These are phyloP conservation scores for Thalassiosira exigua DNA, from an alignment of 352 stramenopile genomes.

Conservation along the genomic window DNA sequence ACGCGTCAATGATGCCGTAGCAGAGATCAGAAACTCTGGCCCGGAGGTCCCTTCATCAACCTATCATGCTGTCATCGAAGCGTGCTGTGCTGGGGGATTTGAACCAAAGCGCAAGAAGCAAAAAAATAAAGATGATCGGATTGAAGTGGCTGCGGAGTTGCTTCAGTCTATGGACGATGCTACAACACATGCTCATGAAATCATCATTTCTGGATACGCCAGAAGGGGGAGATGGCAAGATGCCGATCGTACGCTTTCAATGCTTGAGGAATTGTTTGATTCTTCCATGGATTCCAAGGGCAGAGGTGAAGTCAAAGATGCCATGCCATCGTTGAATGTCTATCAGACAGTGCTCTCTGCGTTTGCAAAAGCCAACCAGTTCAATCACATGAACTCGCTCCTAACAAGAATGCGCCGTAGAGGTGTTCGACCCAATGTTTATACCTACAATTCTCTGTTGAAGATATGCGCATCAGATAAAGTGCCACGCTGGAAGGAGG, in stretches of 20 bases:
- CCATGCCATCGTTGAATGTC: slow-evolving; percentile 44
- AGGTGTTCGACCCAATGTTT: slow-evolving; percentile 58
- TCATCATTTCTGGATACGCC: slow-evolving; percentile 62
- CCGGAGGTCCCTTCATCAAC: slow-evolving; percentile 40
- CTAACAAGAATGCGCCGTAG: slow-evolving; percentile 62
- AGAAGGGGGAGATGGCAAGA: slow-evolving; percentile 62
- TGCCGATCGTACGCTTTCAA: slow-evolving; percentile 62
- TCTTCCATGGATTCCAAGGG: slow-evolving; percentile 18
- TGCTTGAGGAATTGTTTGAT: slow-evolving; percentile 57
- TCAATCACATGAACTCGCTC: slow-evolving; percentile 57
- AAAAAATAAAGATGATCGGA: slow-evolving; percentile 32
- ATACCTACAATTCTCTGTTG: slow-evolving; percentile 76
- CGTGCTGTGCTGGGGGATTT: slow-evolving; percentile 44
- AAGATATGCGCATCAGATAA: slow-evolving; percentile 55
- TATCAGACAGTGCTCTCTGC: slow-evolving; percentile 73
- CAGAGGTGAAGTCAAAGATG: too few relatives aligned
- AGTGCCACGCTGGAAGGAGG: slow-evolving; percentile 65
- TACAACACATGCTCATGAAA: slow-evolving; percentile 66
- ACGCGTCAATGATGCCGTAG: slow-evolving; percentile 25
- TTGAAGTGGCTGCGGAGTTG: slow-evolving; percentile 61
- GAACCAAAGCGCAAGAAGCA: slow-evolving; percentile 17
- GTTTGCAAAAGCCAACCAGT: slow-evolving; percentile 57
- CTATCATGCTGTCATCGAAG: slow-evolving; percentile 72
- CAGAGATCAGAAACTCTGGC: slow-evolving; percentile 12
- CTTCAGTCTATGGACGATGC: slow-evolving; percentile 47